phyloP scores from a whole-genome alignment of 2,329 filamentous ascomycete species.

The Cytospora piceicola region DNA sequence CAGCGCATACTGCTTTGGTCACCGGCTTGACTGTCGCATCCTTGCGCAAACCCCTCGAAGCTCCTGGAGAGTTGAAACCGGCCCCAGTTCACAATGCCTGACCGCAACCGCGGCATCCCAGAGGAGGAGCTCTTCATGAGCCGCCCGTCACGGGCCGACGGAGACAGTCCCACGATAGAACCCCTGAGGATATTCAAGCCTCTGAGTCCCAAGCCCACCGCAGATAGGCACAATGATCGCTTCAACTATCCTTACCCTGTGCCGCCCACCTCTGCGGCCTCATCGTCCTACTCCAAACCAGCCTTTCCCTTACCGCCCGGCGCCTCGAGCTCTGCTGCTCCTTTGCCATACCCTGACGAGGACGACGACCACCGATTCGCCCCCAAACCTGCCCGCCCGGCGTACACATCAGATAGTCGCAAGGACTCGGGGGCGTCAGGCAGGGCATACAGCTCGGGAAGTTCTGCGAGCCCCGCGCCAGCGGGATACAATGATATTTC shows the following conservation, averaged over 20 bases:
- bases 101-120: constrained; percentile 65
- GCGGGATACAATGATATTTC: constrained; percentile 53
- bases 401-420: constrained; percentile 49
- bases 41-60: constrained; percentile 28
- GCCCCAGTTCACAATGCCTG: constrained; percentile 44
- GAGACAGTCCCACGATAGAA: constrained; percentile 78
- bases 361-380: constrained; percentile 59
- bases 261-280: constrained; percentile 43
- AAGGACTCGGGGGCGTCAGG: constrained; percentile 39
- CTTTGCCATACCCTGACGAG: constrained; percentile 72
- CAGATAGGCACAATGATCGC: constrained; percentile 43
- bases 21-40: constrained; percentile 29
- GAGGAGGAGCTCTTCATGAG: constrained; percentile 85
- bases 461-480: constrained; percentile 40
- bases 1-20: constrained; percentile 2
- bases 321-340: constrained; percentile 70
- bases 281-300: constrained; percentile 54
- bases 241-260: constrained; percentile 56
- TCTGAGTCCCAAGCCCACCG: constrained; percentile 62
- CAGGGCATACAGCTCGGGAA: constrained; percentile 41
- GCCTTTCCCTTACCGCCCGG: constrained; percentile 68
- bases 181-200: constrained; percentile 86
- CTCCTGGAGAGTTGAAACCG: constrained; percentile 25
- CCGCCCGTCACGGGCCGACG: constrained; percentile 53
- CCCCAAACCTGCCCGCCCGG: constrained; percentile 43